Conservation (phyloP, 768 basidiomycete species). For the Russula brevipes region DNA sequence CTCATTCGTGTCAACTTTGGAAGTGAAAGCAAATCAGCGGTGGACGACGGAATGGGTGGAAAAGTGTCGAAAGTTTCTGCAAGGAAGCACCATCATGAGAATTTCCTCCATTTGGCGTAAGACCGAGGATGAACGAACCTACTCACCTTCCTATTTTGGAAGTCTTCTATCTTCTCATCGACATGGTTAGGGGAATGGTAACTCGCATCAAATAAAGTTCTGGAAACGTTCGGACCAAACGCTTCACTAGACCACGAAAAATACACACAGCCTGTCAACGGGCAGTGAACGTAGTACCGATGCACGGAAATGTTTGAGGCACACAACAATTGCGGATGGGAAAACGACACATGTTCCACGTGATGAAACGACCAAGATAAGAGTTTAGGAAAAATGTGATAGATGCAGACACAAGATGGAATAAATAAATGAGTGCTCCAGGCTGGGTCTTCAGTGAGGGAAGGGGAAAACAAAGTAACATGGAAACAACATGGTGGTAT, state of each 20-base stretch:
- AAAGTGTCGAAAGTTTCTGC: not conserved
- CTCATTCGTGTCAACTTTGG: slow-evolving; percentile 4
- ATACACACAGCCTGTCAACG: not conserved
- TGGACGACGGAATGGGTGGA: not conserved
- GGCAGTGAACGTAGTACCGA: not conserved
- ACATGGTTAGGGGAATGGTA: not conserved
- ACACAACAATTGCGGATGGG: slow-evolving; percentile 1
- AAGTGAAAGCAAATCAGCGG: not conserved
- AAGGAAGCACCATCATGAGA: slow-evolving; percentile 1
- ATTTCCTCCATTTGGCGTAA: not conserved
- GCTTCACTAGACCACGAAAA: not conserved
- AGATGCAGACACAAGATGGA: slow-evolving; percentile 20
- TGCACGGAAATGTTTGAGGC: slow-evolving; percentile 2
- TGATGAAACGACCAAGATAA: slow-evolving; percentile 9
- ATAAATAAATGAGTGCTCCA: slow-evolving; percentile 25
- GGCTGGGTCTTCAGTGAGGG: slow-evolving; percentile 11
- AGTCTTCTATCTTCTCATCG: not conserved
- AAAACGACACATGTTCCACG: slow-evolving; percentile 18
- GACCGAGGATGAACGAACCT: slow-evolving; percentile 9
- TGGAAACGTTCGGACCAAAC: not conserved
- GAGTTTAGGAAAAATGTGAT: slow-evolving; percentile 2
- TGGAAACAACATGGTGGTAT: slow-evolving; percentile 12
- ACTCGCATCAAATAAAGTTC: not conserved
- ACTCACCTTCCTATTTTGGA: slow-evolving; percentile 22
- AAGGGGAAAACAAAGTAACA: not conserved